Evolutionary conservation across 2,329 filamentous ascomycete species (phyloP).

Genomic region (Cryphonectria nitschkei): DNA sequence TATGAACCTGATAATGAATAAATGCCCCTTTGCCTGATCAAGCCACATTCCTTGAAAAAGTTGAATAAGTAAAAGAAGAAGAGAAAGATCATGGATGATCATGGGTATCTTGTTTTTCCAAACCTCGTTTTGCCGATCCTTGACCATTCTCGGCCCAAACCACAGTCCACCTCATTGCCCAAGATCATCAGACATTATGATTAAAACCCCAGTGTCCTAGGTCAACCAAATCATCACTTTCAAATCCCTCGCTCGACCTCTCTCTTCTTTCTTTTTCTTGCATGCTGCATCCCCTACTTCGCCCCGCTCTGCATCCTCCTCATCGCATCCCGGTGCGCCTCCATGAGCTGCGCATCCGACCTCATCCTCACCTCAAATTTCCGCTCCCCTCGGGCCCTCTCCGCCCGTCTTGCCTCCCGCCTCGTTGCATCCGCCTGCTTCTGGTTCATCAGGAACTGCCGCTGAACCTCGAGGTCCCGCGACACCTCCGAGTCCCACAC

Average conservation of each 20-base stretch:
- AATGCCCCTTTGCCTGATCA: not conserved
- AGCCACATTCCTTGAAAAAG: not conserved
- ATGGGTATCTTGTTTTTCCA: conserved; percentile 23
- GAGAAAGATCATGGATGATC: not conserved
- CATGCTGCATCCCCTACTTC: conserved; percentile 24
- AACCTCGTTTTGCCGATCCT: not conserved
- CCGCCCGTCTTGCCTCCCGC: conserved; percentile 60
- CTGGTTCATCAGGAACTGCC: conserved; percentile 61
- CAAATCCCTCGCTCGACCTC: not conserved
- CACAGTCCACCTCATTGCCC: conserved; percentile 1
- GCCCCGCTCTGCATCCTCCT: conserved; percentile 70
- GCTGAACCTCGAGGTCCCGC: conserved; percentile 57
- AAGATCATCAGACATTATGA: conserved; percentile 27
- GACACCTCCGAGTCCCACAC: conserved; percentile 47
- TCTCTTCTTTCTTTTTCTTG: not conserved
- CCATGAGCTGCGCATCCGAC: conserved; percentile 68
- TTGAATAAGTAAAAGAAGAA: not conserved
- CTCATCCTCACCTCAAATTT: conserved; percentile 77
- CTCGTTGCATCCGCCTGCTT: conserved; percentile 65
- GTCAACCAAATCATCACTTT: not conserved
- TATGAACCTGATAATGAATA: not conserved
- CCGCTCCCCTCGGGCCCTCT: conserved; percentile 62
- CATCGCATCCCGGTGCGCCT: conserved; percentile 79
- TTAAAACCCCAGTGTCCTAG: not conserved
- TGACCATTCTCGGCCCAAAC: not conserved